Base-by-base conservation (phyloP, 2,329 filamentous ascomycete genomes). In the Sporothrix phasma region DNA sequence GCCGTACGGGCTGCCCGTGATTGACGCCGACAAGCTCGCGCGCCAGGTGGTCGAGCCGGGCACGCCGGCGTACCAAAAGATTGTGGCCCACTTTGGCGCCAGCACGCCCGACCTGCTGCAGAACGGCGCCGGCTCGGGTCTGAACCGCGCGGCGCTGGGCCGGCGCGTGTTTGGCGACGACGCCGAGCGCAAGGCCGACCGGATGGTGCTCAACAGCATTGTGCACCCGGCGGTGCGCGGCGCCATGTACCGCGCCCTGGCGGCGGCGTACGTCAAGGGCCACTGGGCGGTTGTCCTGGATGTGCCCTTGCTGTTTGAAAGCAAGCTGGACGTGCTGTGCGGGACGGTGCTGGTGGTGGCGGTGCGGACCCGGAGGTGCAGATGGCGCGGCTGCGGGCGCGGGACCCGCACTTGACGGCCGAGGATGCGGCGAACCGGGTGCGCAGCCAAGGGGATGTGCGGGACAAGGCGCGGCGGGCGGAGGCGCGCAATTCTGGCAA, bases 1-100 rank as follows among this genome's bases (percentile, higher is more conserved):
- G 5, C 94, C 93, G 0, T 89, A 97, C 80, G 88, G 84, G 66
- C 83, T 99, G 67, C 92, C 94, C 71, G 83, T 99, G 70, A 88
- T 99, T 78, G 94, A 99, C 73, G 93, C 94, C 73, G 94, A 99
- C 78, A 78, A 95, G 64, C 83, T 97, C 66, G 93, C 94, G 56
- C 92, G 93, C 70, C 84, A 94, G 74, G 94, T 97, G 66, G 93
- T 99, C 74, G 91, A 96, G 74, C 94, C 94, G 0, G 94, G 94
- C 31, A 96, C 90, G 5, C 73, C 82, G 13, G 93, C 89, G 69
- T 97, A 97, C 80, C 79, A 83, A 59, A 85, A 88, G 66, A 96
- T 99, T 69, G 83, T 97, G 46, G 76, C 81, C 22, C 81, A 96
- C 76, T 99, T 99, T 74, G 83, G 82, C 0, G 82, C 90, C 31